Evolutionary conservation across 305 asterid species (phyloP).

Genomic region (Solanum hybrid): DNA sequence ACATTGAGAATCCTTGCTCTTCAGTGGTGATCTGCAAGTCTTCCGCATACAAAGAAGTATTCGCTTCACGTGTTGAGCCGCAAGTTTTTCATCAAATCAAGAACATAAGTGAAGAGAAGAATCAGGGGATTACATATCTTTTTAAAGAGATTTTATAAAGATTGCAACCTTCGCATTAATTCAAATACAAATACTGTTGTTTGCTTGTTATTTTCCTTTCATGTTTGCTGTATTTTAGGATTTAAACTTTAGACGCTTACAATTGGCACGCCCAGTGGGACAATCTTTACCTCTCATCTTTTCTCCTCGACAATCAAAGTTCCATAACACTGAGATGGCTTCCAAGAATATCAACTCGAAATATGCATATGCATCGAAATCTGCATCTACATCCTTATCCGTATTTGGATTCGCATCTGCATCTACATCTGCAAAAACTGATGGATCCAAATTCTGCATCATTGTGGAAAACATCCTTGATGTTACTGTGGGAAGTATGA

Average conservation of each 20-base stretch:
- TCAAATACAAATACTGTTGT: not conserved
- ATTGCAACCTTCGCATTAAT: too few relatives aligned
- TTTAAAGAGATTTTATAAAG: too few relatives aligned
- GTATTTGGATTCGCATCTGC: not conserved
- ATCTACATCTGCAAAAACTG: not conserved
- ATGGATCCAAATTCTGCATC: not conserved
- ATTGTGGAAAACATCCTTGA: not conserved
- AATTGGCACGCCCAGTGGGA: not conserved
- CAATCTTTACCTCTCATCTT: not conserved
- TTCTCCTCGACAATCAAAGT: not conserved
- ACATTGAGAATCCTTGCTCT: not conserved
- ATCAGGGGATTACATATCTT: not conserved
- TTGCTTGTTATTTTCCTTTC: not conserved
- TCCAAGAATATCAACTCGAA: not conserved
- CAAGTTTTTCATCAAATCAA: not conserved
- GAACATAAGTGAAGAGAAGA: not conserved
- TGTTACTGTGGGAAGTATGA: not conserved
- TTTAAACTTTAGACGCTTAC: not conserved
- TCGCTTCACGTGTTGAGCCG: not conserved
- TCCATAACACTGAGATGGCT: not conserved
- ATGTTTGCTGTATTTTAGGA: not conserved
- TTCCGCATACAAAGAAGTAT: not conserved
- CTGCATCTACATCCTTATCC: too few relatives aligned
- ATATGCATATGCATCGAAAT: not conserved
- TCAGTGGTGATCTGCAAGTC: not conserved